phyloP scores from a whole-genome alignment of 2,329 filamentous ascomycete genomes.

The Uncinocarpus reesii region DNA sequence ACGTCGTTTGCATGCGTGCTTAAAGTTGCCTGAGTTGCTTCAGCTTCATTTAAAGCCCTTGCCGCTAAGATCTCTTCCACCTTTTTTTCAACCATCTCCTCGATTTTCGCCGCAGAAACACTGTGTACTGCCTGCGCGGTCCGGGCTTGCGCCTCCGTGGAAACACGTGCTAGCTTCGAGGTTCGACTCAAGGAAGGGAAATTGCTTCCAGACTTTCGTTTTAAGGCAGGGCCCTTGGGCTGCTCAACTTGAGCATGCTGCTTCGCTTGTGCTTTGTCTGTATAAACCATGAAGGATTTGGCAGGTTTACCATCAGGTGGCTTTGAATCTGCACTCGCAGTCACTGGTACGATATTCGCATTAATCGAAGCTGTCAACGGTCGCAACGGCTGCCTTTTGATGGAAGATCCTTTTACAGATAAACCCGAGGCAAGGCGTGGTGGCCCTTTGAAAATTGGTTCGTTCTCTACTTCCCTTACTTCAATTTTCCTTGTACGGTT shows the following conservation, averaged over 20 bases:
- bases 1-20: constrained; percentile 43
- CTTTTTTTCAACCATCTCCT: constrained; percentile 85
- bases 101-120: constrained; percentile 63
- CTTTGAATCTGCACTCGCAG: constrained; percentile 42
- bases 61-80: constrained; percentile 79
- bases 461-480: constrained; percentile 89
- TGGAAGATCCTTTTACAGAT: constrained; percentile 33
- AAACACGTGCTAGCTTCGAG: constrained; percentile 39
- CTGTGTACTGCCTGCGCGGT: constrained; percentile 27
- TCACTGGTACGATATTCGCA: constrained; percentile 51
- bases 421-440: constrained; percentile 40
- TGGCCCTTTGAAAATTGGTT: constrained; percentile 73
- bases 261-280: constrained; percentile 52
- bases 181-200: constrained; percentile 31
- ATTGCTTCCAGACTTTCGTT: constrained; percentile 28
- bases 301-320: constrained; percentile 57
- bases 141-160: constrained; percentile 14
- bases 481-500: constrained; percentile 95
- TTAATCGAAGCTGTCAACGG: constrained; percentile 68
- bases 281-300: constrained; percentile 80
- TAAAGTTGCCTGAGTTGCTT: constrained; percentile 5
- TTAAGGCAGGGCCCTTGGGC: constrained; percentile 37
- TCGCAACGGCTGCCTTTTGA: constrained; percentile 64
- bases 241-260: constrained; percentile 31
- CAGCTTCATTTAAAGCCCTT: constrained; percentile 52